phyloP scores from a whole-genome alignment of 345 rosid genomes.

The Salix purpurea region DNA sequence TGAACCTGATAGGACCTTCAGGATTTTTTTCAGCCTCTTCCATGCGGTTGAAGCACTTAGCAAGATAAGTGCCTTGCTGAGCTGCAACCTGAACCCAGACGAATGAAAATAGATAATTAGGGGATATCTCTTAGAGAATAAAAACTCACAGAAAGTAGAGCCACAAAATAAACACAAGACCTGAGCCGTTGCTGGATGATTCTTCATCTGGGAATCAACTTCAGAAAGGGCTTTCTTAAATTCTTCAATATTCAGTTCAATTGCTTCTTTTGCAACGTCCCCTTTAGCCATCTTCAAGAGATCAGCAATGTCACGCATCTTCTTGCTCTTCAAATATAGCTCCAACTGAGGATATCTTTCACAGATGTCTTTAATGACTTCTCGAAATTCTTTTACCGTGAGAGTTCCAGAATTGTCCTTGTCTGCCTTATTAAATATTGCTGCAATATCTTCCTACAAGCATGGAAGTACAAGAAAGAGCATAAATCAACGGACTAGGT shows the following conservation, averaged over 20 bases:
- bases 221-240: slow-evolving; percentile 72
- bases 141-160: not conserved
- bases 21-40: slow-evolving; percentile 77
- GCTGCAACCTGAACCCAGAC: slow-evolving; percentile 66
- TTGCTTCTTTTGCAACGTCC: slow-evolving; percentile 51
- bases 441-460: slow-evolving; percentile 71
- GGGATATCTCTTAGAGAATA: not conserved
- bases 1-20: slow-evolving; percentile 90
- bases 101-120: not conserved
- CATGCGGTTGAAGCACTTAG: slow-evolving; percentile 92
- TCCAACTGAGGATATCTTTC: slow-evolving; percentile 92
- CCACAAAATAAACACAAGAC: slow-evolving; percentile 19
- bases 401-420: slow-evolving; percentile 88
- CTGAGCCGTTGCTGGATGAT: slow-evolving; percentile 98
- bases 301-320: slow-evolving; percentile 56
- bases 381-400: slow-evolving; percentile 72
- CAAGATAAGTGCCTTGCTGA: slow-evolving; percentile 88
- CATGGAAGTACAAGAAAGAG: not conserved
- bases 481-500: not conserved
- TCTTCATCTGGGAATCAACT: slow-evolving; percentile 86
- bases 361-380: slow-evolving; percentile 66
- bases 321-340: slow-evolving; percentile 73
- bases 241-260: slow-evolving; percentile 76
- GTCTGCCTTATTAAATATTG: slow-evolving; percentile 85
- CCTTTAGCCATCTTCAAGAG: slow-evolving; percentile 58